Evolutionary conservation across 495 filamentous ascomycete species (phyloP), one percentile per base, ranked within the genome.

Genomic region (Penicillium salamii): DNA sequence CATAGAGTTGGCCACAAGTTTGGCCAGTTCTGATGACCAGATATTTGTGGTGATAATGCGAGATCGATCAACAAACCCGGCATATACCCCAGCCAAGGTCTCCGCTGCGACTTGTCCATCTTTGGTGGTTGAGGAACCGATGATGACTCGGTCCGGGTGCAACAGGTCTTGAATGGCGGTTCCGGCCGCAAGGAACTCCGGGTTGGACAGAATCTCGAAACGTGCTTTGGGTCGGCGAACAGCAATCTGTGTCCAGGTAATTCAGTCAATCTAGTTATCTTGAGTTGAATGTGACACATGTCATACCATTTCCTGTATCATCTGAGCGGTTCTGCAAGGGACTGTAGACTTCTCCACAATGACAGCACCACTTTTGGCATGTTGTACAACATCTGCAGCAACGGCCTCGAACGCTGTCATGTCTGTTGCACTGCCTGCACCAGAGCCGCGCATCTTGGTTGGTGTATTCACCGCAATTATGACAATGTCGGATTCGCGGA

Each of bases 271-370:
- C 12, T 8, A 32, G 29, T 13, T 32, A 11, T 32, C 12, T 7
- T 13, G 12, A 32, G 12, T 32, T 23, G 11, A 2, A 4, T 8
- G 29, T 17, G 17, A 6, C 12, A 19, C 43, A 44, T 21, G 18
- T 59, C 77, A 74, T 59, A 83, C 80, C 42, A 84, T 86, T 26
- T 83, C 76, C 42, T 78, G 74, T 17, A 92, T 78, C 44, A 78
- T 77, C 20, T 87, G 72, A 0, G 87, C 83, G 8, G 88, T 92
- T 23, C 84, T 71, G 54, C 85, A 88, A 11, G 88, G 88, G 19
- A 92, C 87, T 0, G 88, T 92, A 20, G 78, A 83, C 65, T 91
- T 91, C 66, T 91, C 88, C 0, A 91, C 88, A 8, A 92, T 73
- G 46, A 91, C 89, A 44, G 84, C 81, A 15, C 84, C 83, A 14